Percentiles rank a stretch among this genome's conserved stretches.
These are phyloP conservation scores for Flaveria robusta DNA, from an alignment of 129 eudicot species.

Conservation along the genomic window DNA sequence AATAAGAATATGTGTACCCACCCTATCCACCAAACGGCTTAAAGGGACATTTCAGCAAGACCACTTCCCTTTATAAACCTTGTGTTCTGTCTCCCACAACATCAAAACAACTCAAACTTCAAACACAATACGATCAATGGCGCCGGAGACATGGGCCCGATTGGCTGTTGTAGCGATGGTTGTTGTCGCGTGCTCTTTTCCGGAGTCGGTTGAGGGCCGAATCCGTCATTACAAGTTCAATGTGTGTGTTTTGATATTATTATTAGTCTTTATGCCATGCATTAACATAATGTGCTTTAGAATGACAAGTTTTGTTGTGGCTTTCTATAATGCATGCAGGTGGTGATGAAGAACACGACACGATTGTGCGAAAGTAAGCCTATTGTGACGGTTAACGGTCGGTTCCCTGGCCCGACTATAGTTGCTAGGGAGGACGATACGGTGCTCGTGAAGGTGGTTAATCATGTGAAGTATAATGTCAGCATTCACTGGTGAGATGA, in stretches of 20 bases:
- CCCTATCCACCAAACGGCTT: constrained; percentile 39
- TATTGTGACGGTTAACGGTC: constrained; percentile 76
- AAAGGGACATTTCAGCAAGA: constrained; percentile 44
- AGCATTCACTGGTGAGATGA: constrained; percentile 75
- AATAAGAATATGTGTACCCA: constrained; percentile 17
- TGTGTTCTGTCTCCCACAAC: constrained; percentile 27
- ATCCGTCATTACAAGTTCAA: constrained; percentile 73
- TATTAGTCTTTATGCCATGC: background rate
- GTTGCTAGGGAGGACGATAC: constrained; percentile 85
- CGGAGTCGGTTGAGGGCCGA: constrained; percentile 49
- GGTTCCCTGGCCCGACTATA: constrained; percentile 80
- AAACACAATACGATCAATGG: background rate
- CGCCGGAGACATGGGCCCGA: constrained; percentile 41
- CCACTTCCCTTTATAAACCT: constrained; percentile 34
- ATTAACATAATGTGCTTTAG: background rate
- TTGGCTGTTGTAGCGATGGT: constrained; percentile 33
- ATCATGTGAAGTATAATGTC: constrained; percentile 65
- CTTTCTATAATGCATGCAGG: constrained; percentile 42
- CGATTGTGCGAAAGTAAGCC: constrained; percentile 67
- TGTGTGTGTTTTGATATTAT: constrained; percentile 40
- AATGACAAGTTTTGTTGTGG: background rate
- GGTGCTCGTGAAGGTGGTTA: constrained; percentile 71
- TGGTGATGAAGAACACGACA: constrained; percentile 66
- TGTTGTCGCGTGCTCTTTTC: constrained; percentile 44
- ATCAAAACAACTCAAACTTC: constrained; percentile 31